Base-by-base conservation (phyloP, 164 flowering plant genomes). In the Umbellularia californica region DNA sequence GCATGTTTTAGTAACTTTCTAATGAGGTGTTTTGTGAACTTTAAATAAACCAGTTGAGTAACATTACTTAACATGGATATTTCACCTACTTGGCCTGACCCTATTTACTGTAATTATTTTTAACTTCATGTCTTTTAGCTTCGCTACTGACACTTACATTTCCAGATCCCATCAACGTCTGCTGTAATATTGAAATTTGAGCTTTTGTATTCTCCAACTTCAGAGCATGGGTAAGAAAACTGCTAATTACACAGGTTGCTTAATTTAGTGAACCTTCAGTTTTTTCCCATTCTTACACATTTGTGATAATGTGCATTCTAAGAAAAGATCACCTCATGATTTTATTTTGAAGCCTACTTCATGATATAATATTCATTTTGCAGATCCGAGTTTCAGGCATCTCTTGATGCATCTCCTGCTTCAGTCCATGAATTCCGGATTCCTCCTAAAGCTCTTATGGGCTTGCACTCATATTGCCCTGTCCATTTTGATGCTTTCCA, bases 381-480 rank as follows among this genome's bases (percentile, higher is more conserved):
- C 84, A 92, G 98, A 79, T 75, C 83, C 72, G 88, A 84, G 73
- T 55, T 90, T 81, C 92, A 81, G 76, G 84, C 79, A 75, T 84
- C 85, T 77, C 63, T 87, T 72, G 90, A 88, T 77, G 80, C 87
- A 73, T 77, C 76, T 71, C 81, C 95, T 83, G 91, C 92, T 77
- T 88, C 98, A 58, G 84, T 89, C 60, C 98, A 96, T 87, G 97
- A 96, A 85, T 92, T 95, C 75, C 87, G 98, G 24, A 84, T 95
- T 77, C 97, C 99, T 84, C 91, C 98, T 28, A 94, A 91, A 80
- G 94, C 98, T 81, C 98, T 94, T 80, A 79, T 90, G 15, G 99
- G 98, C 71, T 74, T 96, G 86, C 99, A 96, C 81, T 89, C 98
- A 23, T 96, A 96, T 79, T 96, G 97, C 73, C 99, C 98, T 70